phyloP scores from a whole-genome alignment of 345 rosid species.

The Rubroshorea leprosula region DNA sequence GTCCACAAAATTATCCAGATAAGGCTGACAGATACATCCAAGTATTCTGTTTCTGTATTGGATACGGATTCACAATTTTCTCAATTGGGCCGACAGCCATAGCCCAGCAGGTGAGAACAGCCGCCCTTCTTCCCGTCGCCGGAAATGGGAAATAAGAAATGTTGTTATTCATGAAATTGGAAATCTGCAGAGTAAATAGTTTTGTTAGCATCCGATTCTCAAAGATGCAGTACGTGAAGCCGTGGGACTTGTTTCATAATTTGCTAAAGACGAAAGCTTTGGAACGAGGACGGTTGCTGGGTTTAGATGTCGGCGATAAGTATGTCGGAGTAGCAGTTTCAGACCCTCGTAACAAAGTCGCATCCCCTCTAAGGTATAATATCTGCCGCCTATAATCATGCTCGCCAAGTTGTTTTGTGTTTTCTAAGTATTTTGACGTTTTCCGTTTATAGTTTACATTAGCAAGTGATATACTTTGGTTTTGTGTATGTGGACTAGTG shows the following conservation, averaged over 20 bases:
- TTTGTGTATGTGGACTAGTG: background rate
- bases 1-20: no score
- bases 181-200: background rate
- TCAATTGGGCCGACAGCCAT: no score
- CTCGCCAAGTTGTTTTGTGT: background rate
- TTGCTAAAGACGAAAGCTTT: slow-evolving; percentile 32
- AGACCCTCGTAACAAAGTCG: slow-evolving; percentile 43
- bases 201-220: background rate
- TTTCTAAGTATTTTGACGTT: background rate
- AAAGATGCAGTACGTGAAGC: slow-evolving; percentile 72
- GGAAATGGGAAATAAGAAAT: no score
- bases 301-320: slow-evolving; percentile 86
- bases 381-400: background rate
- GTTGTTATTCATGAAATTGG: background rate
- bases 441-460: background rate
- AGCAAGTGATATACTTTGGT: background rate
- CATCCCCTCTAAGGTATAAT: slow-evolving; percentile 62
- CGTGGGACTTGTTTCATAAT: slow-evolving; percentile 44
- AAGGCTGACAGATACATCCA: no score
- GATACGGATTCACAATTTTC: no score
- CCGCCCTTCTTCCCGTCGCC: no score
- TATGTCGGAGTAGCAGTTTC: slow-evolving; percentile 80
- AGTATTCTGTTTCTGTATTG: no score
- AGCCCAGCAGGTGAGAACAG: no score
- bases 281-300: slow-evolving; percentile 46